Conservation (phyloP, 306 rosid species). For the Dalbergia oliveri region DNA sequence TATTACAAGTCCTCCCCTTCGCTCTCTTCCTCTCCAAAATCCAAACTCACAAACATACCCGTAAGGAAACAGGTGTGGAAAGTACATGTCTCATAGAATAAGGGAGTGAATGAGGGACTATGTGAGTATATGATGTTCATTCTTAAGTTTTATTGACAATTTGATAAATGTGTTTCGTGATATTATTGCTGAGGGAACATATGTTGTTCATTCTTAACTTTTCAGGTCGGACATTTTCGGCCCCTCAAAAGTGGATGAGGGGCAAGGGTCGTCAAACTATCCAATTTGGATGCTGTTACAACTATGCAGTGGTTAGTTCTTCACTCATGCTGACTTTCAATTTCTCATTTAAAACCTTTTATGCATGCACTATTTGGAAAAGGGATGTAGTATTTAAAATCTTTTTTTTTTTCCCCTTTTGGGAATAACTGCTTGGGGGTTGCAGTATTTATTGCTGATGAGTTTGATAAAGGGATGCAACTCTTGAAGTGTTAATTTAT, state of each 20-base stretch:
- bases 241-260: conserved; percentile 96
- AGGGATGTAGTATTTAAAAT: no score
- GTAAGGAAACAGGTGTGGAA: not conserved
- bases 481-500: conserved; percentile 38
- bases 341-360: not conserved
- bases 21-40: no score
- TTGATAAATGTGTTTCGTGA: conserved; percentile 15
- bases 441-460: conserved; percentile 28
- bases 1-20: no score
- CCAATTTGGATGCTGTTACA: conserved; percentile 97
- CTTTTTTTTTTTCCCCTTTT: no score
- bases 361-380: not conserved
- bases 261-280: conserved; percentile 96
- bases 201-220: conserved; percentile 40
- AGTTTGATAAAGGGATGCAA: conserved; percentile 27
- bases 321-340: conserved; percentile 28
- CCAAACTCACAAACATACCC: no score
- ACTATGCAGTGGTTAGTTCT: conserved; percentile 79
- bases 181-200: conserved; percentile 15
- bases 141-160: not conserved
- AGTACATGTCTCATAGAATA: not conserved
- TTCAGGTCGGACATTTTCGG: conserved; percentile 86
- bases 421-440: not conserved
- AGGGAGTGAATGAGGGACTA: not conserved
- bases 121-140: not conserved